phyloP scores from a whole-genome alignment of 78 protist genomes.

The Dictyostelium purpureum region DNA sequence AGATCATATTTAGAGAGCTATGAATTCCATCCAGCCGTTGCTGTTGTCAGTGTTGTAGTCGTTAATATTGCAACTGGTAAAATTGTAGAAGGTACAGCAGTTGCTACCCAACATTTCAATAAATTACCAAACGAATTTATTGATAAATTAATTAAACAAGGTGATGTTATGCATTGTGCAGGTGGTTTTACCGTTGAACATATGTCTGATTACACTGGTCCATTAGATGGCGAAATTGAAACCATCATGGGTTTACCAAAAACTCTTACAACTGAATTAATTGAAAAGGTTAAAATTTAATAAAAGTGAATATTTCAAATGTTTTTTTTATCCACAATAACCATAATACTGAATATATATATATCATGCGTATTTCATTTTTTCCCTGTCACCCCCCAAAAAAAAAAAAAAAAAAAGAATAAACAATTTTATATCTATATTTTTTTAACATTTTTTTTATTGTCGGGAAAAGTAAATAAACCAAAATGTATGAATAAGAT shows the following conservation, averaged over 20 bases:
- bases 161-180: slow-evolving; percentile 75
- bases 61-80: slow-evolving; percentile 41
- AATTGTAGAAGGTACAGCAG: slow-evolving; percentile 41
- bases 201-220: slow-evolving; percentile 6
- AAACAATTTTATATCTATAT: not conserved
- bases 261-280: slow-evolving; percentile 13
- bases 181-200: slow-evolving; percentile 77
- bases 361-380: too few relatives aligned
- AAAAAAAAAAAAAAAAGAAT: not conserved
- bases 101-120: slow-evolving; percentile 52
- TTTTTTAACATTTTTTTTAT: not conserved
- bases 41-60: slow-evolving; percentile 53
- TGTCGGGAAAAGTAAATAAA: too few relatives aligned
- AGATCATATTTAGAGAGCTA: slow-evolving; percentile 49
- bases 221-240: slow-evolving; percentile 48
- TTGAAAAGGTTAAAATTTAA: not conserved
- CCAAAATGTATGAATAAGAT: too few relatives aligned
- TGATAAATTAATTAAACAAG: slow-evolving; percentile 54
- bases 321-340: not conserved
- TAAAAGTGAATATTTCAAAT: not conserved
- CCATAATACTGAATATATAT: not conserved
- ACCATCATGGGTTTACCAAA: slow-evolving; percentile 58
- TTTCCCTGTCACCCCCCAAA: too few relatives aligned
- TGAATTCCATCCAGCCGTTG: slow-evolving; percentile 41
- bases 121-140: slow-evolving; percentile 10